A percentile compares a stretch with the other conserved stretches of the same genome.
Evolutionary conservation across 1,139 yeast genomes (phyloP).

Genomic region (Yamadazyma pseudoaaseri): DNA sequence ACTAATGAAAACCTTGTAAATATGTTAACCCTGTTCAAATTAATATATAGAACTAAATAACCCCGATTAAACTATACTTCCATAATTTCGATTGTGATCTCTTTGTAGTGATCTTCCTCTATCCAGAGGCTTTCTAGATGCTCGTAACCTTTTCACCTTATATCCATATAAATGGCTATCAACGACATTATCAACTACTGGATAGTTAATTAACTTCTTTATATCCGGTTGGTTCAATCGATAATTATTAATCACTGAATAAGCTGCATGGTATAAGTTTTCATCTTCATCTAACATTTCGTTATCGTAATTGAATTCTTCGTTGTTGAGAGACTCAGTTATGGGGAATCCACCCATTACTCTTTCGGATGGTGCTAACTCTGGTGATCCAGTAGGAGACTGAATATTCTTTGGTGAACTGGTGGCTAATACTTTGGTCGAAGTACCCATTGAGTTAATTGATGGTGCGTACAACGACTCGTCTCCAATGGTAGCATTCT

Average conservation of each 20-base stretch:
- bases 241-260: constrained; percentile 37
- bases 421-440: constrained; percentile 33
- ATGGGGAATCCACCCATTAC: constrained; percentile 19
- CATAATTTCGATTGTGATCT: constrained; percentile 9
- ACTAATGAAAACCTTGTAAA: constrained; percentile 16
- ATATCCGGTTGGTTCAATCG: constrained; percentile 38
- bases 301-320: constrained; percentile 28
- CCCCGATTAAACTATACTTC: constrained; percentile 12
- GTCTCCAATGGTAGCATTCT: constrained; percentile 16
- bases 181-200: constrained; percentile 45
- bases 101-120: constrained; percentile 12
- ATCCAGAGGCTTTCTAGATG: constrained; percentile 14
- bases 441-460: constrained; percentile 26
- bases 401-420: constrained; percentile 23
- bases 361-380: constrained; percentile 12
- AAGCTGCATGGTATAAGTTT: constrained; percentile 31
- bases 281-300: constrained; percentile 47
- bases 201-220: constrained; percentile 38
- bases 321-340: constrained; percentile 28
- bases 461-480: constrained; percentile 29
- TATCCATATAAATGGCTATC: constrained; percentile 45
- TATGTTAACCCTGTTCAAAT: constrained; percentile 1
- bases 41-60: neutral
- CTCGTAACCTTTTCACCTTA: constrained; percentile 39
- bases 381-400: constrained; percentile 30